Evolutionary conservation across 2,329 filamentous ascomycete species (phyloP).

Genomic region (Chalara sp.): DNA sequence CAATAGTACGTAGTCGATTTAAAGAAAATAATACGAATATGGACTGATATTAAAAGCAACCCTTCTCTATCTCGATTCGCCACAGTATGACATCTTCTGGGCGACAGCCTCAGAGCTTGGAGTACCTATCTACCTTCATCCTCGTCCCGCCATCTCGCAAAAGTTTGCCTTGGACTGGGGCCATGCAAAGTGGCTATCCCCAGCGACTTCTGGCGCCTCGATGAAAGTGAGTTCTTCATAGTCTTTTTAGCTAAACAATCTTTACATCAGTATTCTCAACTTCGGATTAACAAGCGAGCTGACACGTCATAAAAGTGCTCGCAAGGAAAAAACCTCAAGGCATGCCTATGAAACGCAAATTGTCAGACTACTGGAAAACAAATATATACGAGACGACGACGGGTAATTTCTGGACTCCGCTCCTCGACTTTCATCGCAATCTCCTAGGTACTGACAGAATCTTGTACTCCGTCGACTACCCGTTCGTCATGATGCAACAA

Average conservation of each 20-base stretch:
- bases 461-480: conserved; percentile 4
- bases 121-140: background rate
- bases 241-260: no score
- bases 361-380: conserved; percentile 41
- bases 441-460: background rate
- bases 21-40: no score
- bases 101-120: background rate
- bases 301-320: no score
- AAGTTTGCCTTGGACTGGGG: background rate
- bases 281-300: no score
- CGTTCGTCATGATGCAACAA: conserved; percentile 2
- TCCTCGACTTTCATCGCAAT: background rate
- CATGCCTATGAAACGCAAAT: background rate
- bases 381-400: conserved; percentile 62
- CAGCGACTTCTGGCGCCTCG: background rate
- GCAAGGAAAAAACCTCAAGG: background rate
- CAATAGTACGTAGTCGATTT: no score
- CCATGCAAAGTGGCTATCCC: background rate
- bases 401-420: conserved; percentile 55
- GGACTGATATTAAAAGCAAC: no score
- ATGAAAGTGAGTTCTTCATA: no score
- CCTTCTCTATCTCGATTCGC: no score
- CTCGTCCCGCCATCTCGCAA: background rate
- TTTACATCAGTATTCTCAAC: no score
- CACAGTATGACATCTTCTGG: no score